Evolutionary conservation across 352 stramenopile genomes (phyloP), one percentile per base, ranked within the genome.

Genomic region (Globisporangium emineosum): DNA sequence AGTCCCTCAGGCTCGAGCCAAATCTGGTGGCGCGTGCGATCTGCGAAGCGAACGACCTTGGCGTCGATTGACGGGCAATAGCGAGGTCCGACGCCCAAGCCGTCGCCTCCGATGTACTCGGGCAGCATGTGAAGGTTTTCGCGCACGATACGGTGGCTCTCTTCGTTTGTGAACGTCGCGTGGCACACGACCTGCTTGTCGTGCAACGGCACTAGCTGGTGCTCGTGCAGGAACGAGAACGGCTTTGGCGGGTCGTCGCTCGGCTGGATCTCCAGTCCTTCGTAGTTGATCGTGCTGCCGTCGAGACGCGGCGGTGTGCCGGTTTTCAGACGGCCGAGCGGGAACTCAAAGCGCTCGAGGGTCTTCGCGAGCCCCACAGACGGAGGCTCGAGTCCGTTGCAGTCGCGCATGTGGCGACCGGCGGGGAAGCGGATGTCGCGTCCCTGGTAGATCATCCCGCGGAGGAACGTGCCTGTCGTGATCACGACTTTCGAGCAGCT

Each of bases 21-120:
- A 58, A 98, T 98, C 56, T 93, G 83, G 71, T 94, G 86, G 2
- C 84, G 77, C 12, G 70, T 77, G 30, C 86, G 82, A 52, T 94
- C 84, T 6, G 83, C 76, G 58, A 94, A 94, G 3, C 86, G 86
- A 40, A 91, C 59, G 19, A 94, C 80, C 72, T 99, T 99, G 65
- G 98, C 97, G 69, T 98, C 98, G 58, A 99, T 98, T 37, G 93
- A 98, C 45, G 98, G 98, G 60, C 98, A 99, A 72, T 99, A 99
- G 0, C 86, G 83, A 10, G 86, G 86, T 0, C 86, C 86, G 0
- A 94, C 79, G 29, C 86, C 86, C 6, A 84, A 75, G 1, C 83
- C 86, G 53, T 90, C 81, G 40, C 83, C 88, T 7, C 97, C 93
- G 37, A 82, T 83, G 70, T 98, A 99, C 61, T 95, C 76, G 15